A percentile compares a stretch with the other conserved stretches of the same genome.
These are phyloP conservation scores for Cyclotella cryptica DNA, from an alignment of 108 stramenopile species.

Conservation along the genomic window DNA sequence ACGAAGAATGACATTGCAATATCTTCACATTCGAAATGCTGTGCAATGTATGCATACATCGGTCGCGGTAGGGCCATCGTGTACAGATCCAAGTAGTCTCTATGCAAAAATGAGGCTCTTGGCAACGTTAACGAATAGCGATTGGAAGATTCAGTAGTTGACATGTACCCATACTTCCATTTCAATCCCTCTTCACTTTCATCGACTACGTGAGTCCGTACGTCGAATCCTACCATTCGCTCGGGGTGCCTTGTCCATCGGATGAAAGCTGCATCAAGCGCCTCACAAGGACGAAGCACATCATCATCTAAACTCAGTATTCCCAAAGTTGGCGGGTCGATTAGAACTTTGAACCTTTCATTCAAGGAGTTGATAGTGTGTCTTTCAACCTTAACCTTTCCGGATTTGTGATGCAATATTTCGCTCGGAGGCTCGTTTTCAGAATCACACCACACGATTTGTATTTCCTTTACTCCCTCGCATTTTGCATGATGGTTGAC, in stretches of 20 bases:
- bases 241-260: slow-evolving; percentile 80
- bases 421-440: slow-evolving; percentile 43
- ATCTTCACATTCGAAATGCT: slow-evolving; percentile 85
- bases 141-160: slow-evolving; percentile 67
- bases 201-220: slow-evolving; percentile 62
- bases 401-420: slow-evolving; percentile 22
- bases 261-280: slow-evolving; percentile 83
- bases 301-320: slow-evolving; percentile 89
- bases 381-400: slow-evolving; percentile 68
- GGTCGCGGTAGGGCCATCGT: slow-evolving; percentile 61
- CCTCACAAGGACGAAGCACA: slow-evolving; percentile 81
- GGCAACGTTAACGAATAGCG: slow-evolving; percentile 76
- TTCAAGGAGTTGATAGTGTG: slow-evolving; percentile 80
- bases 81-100: slow-evolving; percentile 80
- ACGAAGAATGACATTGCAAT: slow-evolving; percentile 86
- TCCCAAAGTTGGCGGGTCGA: slow-evolving; percentile 68
- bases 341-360: slow-evolving; percentile 75
- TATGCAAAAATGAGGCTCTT: slow-evolving; percentile 75
- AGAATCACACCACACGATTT: slow-evolving; percentile 76
- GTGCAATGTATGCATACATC: slow-evolving; percentile 64
- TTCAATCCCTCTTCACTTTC: slow-evolving; percentile 1
- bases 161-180: slow-evolving; percentile 78
- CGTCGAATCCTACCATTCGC: slow-evolving; percentile 88
- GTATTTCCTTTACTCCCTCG: slow-evolving; percentile 68
- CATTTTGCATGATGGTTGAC: slow-evolving; percentile 67